These are phyloP conservation scores for Elsinoe perseae DNA, from an alignment of 2,329 filamentous ascomycete genomes.

Conservation along the genomic window DNA sequence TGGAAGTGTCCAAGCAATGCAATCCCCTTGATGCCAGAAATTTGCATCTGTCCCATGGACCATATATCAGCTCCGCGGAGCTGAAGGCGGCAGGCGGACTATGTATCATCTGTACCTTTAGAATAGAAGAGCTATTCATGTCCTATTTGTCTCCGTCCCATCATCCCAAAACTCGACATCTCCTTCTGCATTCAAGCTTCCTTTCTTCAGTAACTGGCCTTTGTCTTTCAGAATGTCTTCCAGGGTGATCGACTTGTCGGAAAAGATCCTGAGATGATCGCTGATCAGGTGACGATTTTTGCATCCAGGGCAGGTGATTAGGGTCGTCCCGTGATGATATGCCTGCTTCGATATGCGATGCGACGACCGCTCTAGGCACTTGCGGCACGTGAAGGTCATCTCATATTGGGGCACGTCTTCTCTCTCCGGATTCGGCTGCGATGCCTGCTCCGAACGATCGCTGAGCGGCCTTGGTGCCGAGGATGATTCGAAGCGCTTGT, in stretches of 20 bases:
- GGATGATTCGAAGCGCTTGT: slow-evolving; percentile 18
- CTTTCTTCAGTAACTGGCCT: slow-evolving; percentile 65
- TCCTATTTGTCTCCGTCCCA: slow-evolving; percentile 25
- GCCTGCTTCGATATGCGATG: slow-evolving; percentile 89
- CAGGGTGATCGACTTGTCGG: slow-evolving; percentile 60
- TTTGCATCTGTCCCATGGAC: not conserved
- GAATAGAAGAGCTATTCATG: slow-evolving; percentile 8
- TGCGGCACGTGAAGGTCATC: slow-evolving; percentile 82
- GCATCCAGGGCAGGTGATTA: slow-evolving; percentile 83
- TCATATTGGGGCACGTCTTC: slow-evolving; percentile 62
- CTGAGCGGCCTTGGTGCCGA: slow-evolving; percentile 23
- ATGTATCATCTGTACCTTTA: slow-evolving; percentile 12
- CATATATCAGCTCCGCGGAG: not conserved
- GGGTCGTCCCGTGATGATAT: slow-evolving; percentile 81
- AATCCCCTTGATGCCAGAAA: not conserved
- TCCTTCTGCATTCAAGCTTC: slow-evolving; percentile 65
- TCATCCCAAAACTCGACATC: slow-evolving; percentile 91
- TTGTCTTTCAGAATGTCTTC: slow-evolving; percentile 71
- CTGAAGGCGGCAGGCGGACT: not conserved
- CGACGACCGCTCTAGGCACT: slow-evolving; percentile 66
- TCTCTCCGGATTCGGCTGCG: slow-evolving; percentile 24
- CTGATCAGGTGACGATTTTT: slow-evolving; percentile 83
- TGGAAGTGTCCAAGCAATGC: not conserved
- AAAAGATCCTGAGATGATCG: slow-evolving; percentile 81
- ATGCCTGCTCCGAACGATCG: slow-evolving; percentile 22